Conservation (phyloP, 2,329 filamentous ascomycete genomes). For the Zymoseptoria brevis region DNA sequence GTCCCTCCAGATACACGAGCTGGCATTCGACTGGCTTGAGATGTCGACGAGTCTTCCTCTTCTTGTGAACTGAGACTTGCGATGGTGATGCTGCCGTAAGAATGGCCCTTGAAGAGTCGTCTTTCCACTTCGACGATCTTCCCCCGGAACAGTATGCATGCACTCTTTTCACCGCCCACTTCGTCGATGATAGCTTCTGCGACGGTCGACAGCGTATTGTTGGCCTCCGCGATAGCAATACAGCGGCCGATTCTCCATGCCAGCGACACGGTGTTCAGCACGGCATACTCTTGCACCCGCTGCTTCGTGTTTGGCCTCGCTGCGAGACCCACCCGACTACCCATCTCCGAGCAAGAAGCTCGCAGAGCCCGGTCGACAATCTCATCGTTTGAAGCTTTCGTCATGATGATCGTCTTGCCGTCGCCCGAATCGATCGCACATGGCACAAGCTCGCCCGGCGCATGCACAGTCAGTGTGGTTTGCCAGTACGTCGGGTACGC, state of each 20-base stretch:
- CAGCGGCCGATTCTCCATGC: constrained; percentile 51
- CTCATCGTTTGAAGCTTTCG: constrained; percentile 33
- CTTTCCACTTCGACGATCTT: constrained; percentile 57
- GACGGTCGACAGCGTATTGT: constrained; percentile 46
- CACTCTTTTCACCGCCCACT: constrained; percentile 47
- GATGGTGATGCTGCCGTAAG: constrained; percentile 53
- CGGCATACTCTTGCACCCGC: constrained; percentile 30
- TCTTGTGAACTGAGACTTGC: constrained; percentile 14
- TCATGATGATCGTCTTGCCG: constrained; percentile 40
- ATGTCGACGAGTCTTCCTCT: constrained; percentile 30
- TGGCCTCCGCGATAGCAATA: constrained; percentile 44
- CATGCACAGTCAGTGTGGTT: constrained; percentile 38
- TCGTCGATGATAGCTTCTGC: constrained; percentile 53
- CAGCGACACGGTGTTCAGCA: constrained; percentile 37
- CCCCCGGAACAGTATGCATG: constrained; percentile 53
- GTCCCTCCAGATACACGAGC: constrained; percentile 37
- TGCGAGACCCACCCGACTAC: constrained; percentile 34
- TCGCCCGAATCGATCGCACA: constrained; percentile 41
- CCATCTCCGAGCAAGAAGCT: constrained; percentile 34
- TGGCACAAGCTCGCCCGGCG: constrained; percentile 35
- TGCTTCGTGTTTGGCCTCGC: constrained; percentile 34
- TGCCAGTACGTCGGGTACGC: constrained; percentile 42
- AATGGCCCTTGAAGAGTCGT: constrained; percentile 48
- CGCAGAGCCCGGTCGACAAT: constrained; percentile 38
- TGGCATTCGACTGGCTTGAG: constrained; percentile 14